These are phyloP conservation scores for Curvularia sp. DNA, from an alignment of 2,329 filamentous ascomycete species.

Conservation along the genomic window DNA sequence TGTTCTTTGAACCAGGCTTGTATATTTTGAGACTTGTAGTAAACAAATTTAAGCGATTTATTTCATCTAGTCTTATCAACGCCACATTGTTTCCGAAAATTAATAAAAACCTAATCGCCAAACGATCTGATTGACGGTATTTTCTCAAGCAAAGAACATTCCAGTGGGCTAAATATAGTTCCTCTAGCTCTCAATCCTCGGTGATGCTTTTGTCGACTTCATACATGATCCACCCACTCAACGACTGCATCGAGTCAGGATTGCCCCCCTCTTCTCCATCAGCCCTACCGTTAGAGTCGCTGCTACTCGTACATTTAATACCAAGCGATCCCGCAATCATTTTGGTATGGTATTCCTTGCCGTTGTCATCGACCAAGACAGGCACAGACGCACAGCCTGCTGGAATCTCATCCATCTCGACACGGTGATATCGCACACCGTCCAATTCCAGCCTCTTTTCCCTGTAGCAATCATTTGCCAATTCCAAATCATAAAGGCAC, in stretches of 20 bases:
- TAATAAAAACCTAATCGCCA: not conserved
- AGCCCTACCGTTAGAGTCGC: not conserved
- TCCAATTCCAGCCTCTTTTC: constrained; percentile 1
- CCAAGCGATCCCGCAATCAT: constrained; percentile 25
- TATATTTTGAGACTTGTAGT: constrained; percentile 20
- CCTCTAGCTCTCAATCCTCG: no score
- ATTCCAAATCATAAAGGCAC: constrained; percentile 3
- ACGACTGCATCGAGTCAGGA: constrained; percentile 20
- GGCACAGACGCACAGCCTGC: constrained; percentile 17
- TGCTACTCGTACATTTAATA: constrained; percentile 16
- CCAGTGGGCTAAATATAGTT: not conserved
- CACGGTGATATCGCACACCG: constrained; percentile 9
- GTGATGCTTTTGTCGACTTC: not conserved
- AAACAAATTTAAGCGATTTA: constrained; percentile 15
- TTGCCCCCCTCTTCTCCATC: not conserved
- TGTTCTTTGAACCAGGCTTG: constrained; percentile 13
- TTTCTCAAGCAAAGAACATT: not conserved
- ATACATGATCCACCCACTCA: constrained; percentile 26
- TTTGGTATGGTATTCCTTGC: constrained; percentile 10
- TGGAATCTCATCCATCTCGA: constrained; percentile 16
- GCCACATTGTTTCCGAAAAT: not conserved
- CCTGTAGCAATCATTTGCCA: no score
- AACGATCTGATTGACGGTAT: not conserved
- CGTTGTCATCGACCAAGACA: constrained; percentile 22
- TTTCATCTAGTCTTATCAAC: not conserved